These are phyloP conservation scores for Anthracocystis walkeri DNA, from an alignment of 1,284 basidiomycete species.

Conservation along the genomic window DNA sequence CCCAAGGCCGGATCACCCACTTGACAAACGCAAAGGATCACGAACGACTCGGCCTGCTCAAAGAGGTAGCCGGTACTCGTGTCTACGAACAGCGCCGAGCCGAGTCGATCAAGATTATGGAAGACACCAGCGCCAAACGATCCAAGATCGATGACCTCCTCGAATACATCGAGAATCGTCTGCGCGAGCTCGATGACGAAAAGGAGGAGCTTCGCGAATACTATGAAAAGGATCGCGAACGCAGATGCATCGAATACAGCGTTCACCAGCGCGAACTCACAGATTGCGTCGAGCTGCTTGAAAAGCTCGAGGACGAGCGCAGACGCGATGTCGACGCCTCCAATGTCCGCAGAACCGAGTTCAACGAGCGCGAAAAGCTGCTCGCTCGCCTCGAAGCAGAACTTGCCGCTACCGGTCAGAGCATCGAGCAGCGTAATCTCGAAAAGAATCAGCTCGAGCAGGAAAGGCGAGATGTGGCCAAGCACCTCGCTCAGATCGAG, in stretches of 20 bases:
- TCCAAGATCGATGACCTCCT: constrained; percentile 90
- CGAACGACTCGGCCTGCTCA: constrained; percentile 90
- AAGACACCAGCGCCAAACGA: constrained; percentile 94
- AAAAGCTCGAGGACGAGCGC: constrained; percentile 80
- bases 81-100: constrained; percentile 95
- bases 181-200: constrained; percentile 93
- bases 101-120: constrained; percentile 94
- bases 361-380: constrained; percentile 83
- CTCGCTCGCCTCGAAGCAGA: constrained; percentile 77
- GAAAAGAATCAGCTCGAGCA: constrained; percentile 79
- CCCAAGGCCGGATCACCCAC: constrained; percentile 96
- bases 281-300: constrained; percentile 85
- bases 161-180: constrained; percentile 87
- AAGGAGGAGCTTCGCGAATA: constrained; percentile 97
- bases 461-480: constrained; percentile 73
- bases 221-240: constrained; percentile 92
- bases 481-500: constrained; percentile 80
- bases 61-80: constrained; percentile 98
- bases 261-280: constrained; percentile 90
- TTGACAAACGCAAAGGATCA: constrained; percentile 97
- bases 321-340: constrained; percentile 79
- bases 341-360: constrained; percentile 83
- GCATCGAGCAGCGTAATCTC: constrained; percentile 77
- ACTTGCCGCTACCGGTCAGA: constrained; percentile 79
- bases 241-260: constrained; percentile 94